phyloP scores from a whole-genome alignment of 2,329 filamentous ascomycete species.

The Parastagonospora avenae region DNA sequence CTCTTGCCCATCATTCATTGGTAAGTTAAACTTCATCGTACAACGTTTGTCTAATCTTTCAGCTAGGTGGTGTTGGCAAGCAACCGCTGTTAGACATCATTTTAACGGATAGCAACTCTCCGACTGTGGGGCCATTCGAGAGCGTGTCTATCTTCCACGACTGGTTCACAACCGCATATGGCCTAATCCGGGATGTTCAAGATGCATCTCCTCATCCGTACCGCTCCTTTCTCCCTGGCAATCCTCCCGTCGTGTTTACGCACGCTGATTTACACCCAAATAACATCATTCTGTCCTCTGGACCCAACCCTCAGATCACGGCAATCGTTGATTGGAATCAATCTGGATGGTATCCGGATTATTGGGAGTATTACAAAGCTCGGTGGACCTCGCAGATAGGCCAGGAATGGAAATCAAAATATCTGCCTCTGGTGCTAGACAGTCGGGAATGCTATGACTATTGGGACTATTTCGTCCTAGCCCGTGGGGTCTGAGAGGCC shows the following conservation, averaged over 20 bases:
- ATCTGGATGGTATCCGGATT: constrained; percentile 16
- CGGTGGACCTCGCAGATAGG: constrained; percentile 15
- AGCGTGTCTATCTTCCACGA: constrained; percentile 24
- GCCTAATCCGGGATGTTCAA: constrained; percentile 5
- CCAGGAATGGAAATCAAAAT: constrained; percentile 18
- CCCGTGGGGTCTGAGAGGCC: constrained; percentile 12
- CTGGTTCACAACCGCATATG: constrained; percentile 20
- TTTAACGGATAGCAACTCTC: constrained; percentile 11
- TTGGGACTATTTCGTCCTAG: constrained; percentile 20
- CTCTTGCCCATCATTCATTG: constrained; percentile 4
- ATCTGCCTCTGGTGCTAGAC: constrained; percentile 15
- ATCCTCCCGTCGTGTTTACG: constrained; percentile 21
- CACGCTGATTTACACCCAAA: constrained; percentile 23
- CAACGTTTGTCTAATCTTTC: constrained; percentile 2
- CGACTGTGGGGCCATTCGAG: constrained; percentile 20
- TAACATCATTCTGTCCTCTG: constrained; percentile 20
- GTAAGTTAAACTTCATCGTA: constrained; percentile 7
- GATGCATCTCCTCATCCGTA: constrained; percentile 18
- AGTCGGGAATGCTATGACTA: constrained; percentile 16
- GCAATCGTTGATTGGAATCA: constrained; percentile 19
- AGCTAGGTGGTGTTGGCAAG: constrained; percentile 14
- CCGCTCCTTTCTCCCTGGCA: constrained; percentile 17
- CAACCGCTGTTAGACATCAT: constrained; percentile 20
- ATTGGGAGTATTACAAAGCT: constrained; percentile 24
- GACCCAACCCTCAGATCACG: constrained; percentile 6